Percentiles rank a stretch among this genome's conserved stretches.
Conservation (phyloP, 805 yeast species). For the Brettanomyces bruxellensis region DNA sequence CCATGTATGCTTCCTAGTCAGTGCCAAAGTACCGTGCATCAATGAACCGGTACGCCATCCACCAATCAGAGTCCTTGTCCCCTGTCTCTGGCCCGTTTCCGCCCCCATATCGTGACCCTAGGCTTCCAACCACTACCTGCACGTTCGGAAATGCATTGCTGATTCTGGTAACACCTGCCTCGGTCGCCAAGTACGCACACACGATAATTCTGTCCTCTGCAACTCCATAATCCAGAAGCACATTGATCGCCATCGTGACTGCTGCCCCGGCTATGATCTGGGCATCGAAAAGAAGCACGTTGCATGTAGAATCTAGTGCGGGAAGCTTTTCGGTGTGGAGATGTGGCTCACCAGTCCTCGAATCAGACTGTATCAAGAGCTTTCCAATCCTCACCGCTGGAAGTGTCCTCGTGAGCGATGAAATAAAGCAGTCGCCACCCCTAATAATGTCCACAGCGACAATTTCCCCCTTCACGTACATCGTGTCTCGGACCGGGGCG, state of each 20-base stretch:
- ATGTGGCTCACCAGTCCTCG: conserved; percentile 89
- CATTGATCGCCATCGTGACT: conserved; percentile 87
- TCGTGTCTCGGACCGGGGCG: conserved; percentile 17
- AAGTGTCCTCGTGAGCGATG: conserved; percentile 62
- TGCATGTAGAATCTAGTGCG: conserved; percentile 21
- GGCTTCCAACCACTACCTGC: conserved; percentile 57
- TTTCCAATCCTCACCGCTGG: conserved; percentile 80
- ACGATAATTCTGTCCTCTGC: conserved; percentile 51
- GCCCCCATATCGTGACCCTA: conserved; percentile 28
- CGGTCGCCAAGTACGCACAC: conserved; percentile 68
- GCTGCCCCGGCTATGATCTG: conserved; percentile 92
- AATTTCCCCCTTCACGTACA: conserved; percentile 34
- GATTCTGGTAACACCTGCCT: conserved; percentile 65
- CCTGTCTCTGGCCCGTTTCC: conserved; percentile 15
- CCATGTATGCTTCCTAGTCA: conserved; percentile 6
- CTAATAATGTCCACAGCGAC: conserved; percentile 75
- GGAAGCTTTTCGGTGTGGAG: conserved; percentile 79
- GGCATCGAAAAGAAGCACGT: conserved; percentile 70
- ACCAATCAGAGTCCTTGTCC: conserved; percentile 38
- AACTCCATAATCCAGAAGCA: conserved; percentile 74
- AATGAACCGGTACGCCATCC: conserved; percentile 59
- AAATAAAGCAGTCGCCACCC: conserved; percentile 90
- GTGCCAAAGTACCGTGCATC: conserved; percentile 79
- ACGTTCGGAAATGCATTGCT: conserved; percentile 66
- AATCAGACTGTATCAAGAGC: conserved; percentile 77